phyloP scores from a whole-genome alignment of 2,329 filamentous ascomycete genomes.

The Neophaeococcomyces aloes region DNA sequence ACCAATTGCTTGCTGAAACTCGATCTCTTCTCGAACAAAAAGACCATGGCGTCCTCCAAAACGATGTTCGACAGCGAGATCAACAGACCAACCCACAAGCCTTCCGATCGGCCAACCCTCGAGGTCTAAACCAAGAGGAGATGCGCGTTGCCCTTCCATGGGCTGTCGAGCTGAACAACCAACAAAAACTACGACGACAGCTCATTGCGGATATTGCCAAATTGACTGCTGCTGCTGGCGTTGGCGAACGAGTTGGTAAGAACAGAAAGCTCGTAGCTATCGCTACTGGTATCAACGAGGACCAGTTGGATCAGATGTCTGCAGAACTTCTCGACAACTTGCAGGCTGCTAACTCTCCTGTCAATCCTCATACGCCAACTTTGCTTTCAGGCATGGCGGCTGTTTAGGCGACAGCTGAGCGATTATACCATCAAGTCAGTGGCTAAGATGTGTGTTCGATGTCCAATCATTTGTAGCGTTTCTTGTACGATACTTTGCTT shows the following conservation, averaged over 20 bases:
- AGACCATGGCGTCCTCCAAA: conserved; percentile 30
- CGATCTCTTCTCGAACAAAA: conserved; percentile 36
- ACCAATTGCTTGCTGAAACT: conserved; percentile 27
- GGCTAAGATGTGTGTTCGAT: not conserved
- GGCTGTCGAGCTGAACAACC: conserved; percentile 32
- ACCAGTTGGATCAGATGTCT: conserved; percentile 38
- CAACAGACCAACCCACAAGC: conserved; percentile 17
- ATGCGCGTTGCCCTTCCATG: conserved; percentile 27
- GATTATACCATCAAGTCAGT: not conserved
- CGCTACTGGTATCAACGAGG: conserved; percentile 37
- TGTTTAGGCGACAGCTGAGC: not conserved
- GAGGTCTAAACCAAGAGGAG: conserved; percentile 24
- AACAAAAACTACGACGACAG: conserved; percentile 26
- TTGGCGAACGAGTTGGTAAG: conserved; percentile 37
- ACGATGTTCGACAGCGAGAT: conserved; percentile 22
- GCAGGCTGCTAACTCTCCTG: conserved; percentile 21
- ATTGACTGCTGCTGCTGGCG: conserved; percentile 30
- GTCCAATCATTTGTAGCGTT: not conserved
- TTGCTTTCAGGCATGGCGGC: conserved; percentile 3
- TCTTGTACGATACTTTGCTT: not conserved
- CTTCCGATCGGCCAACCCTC: conserved; percentile 22
- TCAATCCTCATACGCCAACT: conserved; percentile 5
- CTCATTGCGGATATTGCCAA: conserved; percentile 19
- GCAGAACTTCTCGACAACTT: conserved; percentile 36
- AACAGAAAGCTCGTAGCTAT: conserved; percentile 38